These are phyloP conservation scores for Phytophthora palmivora DNA, from an alignment of 352 stramenopile genomes.

Conservation along the genomic window DNA sequence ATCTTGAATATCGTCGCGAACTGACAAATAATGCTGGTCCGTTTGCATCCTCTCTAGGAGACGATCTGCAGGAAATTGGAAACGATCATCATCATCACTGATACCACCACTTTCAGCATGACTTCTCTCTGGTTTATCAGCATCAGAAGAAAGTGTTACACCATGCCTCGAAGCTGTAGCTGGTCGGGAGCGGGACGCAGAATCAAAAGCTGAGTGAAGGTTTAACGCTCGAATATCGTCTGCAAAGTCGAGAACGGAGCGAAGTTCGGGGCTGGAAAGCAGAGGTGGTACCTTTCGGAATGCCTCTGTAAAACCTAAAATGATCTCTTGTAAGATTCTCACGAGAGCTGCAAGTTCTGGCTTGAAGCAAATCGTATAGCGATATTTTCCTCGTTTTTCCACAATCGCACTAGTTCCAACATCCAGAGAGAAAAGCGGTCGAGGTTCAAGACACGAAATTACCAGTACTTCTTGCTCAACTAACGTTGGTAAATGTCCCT, in stretches of 20 bases:
- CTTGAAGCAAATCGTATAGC: conserved; percentile 43
- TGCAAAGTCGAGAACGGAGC: conserved; percentile 54
- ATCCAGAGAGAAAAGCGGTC: conserved; percentile 25
- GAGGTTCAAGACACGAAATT: conserved; percentile 27
- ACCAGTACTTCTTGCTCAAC: conserved; percentile 27
- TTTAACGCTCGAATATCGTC: conserved; percentile 52
- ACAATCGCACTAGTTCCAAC: conserved; percentile 1
- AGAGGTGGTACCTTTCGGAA: conserved; percentile 54
- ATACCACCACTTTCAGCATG: not conserved
- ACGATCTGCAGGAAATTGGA: conserved; percentile 17
- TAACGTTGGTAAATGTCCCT: too few species aligned
- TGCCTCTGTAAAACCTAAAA: conserved; percentile 45
- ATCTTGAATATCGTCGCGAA: conserved; percentile 52
- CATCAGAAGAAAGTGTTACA: too few species aligned
- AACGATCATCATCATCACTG: conserved; percentile 14
- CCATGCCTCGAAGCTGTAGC: too few species aligned
- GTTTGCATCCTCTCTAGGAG: conserved; percentile 49
- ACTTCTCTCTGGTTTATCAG: too few species aligned
- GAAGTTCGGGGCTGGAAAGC: conserved; percentile 45
- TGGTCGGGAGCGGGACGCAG: too few species aligned
- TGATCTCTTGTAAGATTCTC: conserved; percentile 29
- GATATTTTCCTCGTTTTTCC: conserved; percentile 20
- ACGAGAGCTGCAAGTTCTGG: conserved; percentile 44
- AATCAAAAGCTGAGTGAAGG: conserved; percentile 11
- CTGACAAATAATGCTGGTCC: conserved; percentile 38